Conservation (phyloP, 116 monocot genomes). For the Thalassia testudinum region DNA sequence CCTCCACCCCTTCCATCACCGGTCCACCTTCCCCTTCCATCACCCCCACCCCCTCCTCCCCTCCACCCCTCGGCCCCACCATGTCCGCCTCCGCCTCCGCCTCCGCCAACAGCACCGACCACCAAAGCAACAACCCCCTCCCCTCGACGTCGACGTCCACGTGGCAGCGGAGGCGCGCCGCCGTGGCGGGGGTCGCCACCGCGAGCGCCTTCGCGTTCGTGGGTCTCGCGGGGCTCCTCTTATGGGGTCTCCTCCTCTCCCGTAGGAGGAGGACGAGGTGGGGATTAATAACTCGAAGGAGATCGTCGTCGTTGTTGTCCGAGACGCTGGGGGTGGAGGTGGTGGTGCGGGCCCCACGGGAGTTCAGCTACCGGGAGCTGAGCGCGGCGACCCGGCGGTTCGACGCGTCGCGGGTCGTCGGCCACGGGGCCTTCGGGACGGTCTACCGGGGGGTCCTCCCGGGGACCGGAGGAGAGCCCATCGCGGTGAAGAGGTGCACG, state of each 20-base stretch:
- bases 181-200: constrained; percentile 62
- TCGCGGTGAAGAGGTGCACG: constrained; percentile 81
- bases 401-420: constrained; percentile 57
- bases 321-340: constrained; percentile 5
- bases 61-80: neutral
- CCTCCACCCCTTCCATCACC: constrained; percentile 6
- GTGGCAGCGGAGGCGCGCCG: constrained; percentile 34
- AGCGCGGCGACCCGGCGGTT: constrained; percentile 50
- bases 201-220: constrained; percentile 65
- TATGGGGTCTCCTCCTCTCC: constrained; percentile 20
- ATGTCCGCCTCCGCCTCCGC: neutral
- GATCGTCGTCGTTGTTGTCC: too few species aligned
- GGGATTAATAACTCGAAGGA: too few species aligned
- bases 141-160: neutral
- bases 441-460: constrained; percentile 89
- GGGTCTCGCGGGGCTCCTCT: constrained; percentile 31
- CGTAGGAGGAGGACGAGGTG: neutral
- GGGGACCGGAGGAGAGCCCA: constrained; percentile 58
- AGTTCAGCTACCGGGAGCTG: constrained; percentile 80
- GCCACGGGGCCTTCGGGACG: constrained; percentile 86
- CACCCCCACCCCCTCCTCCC: constrained; percentile 6
- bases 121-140: neutral
- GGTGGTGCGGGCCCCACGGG: constrained; percentile 43
- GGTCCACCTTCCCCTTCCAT: constrained; percentile 2
- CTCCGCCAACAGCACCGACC: neutral